Evolutionary conservation across 2,329 filamentous ascomycete species (phyloP).

Genomic region (Stachybotrys elegans): DNA sequence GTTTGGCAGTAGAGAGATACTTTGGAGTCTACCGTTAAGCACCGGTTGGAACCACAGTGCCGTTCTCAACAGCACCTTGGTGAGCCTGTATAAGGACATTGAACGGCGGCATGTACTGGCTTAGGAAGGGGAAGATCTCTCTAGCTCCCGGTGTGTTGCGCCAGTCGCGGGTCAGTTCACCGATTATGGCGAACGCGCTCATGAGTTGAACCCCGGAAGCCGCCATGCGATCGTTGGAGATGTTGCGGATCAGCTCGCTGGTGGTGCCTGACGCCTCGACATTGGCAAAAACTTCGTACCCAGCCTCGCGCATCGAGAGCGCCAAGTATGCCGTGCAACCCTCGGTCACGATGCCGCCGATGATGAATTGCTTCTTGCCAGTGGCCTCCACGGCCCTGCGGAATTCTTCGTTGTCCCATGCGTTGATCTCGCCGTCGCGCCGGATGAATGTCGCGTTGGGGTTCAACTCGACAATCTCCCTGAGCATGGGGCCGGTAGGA

Average conservation of each 20-base stretch:
- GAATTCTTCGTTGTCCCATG: constrained; percentile 1
- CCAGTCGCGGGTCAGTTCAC: constrained; percentile 54
- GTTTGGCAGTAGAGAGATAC: no score
- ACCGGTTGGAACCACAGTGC: background rate
- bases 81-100: background rate
- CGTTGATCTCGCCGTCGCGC: background rate
- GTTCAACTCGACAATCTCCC: background rate
- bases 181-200: constrained; percentile 43
- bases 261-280: constrained; percentile 54
- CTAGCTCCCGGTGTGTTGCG: constrained; percentile 15
- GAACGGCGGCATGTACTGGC: constrained; percentile 1
- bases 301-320: constrained; percentile 50
- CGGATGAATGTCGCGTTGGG: background rate
- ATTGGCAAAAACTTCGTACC: constrained; percentile 57
- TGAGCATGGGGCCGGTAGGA: background rate
- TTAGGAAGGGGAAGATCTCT: constrained; percentile 1
- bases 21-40: no score
- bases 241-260: constrained; percentile 41
- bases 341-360: constrained; percentile 6
- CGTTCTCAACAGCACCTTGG: background rate
- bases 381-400: constrained; percentile 1
- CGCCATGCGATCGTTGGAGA: constrained; percentile 53
- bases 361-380: constrained; percentile 1
- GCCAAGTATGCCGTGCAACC: constrained; percentile 49
- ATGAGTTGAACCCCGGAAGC: constrained; percentile 49